Percentiles rank a stretch among this genome's conserved stretches.
Conservation (phyloP, 148 eudicot species). For the Spergularia bocconei region DNA sequence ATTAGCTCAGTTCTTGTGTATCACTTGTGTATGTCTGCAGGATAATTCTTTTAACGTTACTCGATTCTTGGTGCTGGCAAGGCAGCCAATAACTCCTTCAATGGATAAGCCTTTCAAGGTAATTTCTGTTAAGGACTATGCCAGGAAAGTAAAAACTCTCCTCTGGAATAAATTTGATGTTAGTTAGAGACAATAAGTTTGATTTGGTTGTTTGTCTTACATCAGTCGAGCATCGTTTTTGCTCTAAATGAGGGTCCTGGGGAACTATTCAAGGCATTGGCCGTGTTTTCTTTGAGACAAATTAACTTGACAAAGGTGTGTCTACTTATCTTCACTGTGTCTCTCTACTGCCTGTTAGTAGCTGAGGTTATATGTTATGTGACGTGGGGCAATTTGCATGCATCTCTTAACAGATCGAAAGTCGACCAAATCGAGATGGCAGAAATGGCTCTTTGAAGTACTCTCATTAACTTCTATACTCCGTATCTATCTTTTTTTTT, state of each 20-base stretch:
- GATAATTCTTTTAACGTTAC: slow-evolving; percentile 80
- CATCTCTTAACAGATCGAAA: slow-evolving; percentile 59
- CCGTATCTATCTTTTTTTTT: neutral
- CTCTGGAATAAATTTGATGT: neutral
- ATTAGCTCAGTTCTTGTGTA: slow-evolving; percentile 2
- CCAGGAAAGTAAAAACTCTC: too few species aligned
- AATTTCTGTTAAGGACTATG: neutral
- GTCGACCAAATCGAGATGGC: slow-evolving; percentile 70
- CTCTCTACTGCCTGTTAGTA: neutral
- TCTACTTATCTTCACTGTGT: slow-evolving; percentile 1
- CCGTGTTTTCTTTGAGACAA: slow-evolving; percentile 70
- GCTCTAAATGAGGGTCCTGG: slow-evolving; percentile 89
- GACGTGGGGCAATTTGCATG: neutral
- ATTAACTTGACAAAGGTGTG: slow-evolving; percentile 80
- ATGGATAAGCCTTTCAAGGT: slow-evolving; percentile 77
- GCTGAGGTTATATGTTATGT: neutral
- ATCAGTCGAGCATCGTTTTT: slow-evolving; percentile 84
- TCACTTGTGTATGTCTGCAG: slow-evolving; percentile 33
- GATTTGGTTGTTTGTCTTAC: slow-evolving; percentile 5
- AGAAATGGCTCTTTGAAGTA: slow-evolving; percentile 59
- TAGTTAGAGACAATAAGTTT: slow-evolving; percentile 2
- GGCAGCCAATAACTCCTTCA: slow-evolving; percentile 66
- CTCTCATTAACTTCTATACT: neutral
- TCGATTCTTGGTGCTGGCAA: slow-evolving; percentile 77
- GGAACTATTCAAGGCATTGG: slow-evolving; percentile 79